phyloP scores from a whole-genome alignment of 768 basidiomycete genomes.

The Stropharia rugosoannulata region DNA sequence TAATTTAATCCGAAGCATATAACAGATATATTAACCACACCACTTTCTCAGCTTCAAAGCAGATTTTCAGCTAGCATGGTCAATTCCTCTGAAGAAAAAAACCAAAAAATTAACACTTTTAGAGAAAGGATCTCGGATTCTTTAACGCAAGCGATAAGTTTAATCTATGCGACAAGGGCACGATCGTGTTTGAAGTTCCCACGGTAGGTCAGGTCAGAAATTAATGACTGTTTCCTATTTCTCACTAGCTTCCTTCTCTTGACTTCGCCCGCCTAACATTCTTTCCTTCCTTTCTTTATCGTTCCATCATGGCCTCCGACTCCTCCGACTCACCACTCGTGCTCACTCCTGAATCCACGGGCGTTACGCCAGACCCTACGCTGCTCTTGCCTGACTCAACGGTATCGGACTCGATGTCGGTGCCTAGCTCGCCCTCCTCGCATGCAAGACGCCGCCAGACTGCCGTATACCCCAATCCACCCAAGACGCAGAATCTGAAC shows the following conservation, averaged over 20 bases:
- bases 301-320: slow-evolving; percentile 33
- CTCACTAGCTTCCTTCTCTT: neutral
- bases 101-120: too few relatives aligned
- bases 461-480: slow-evolving; percentile 77
- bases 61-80: too few relatives aligned
- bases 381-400: slow-evolving; percentile 21
- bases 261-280: neutral
- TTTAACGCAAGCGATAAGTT: too few relatives aligned
- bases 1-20: too few relatives aligned
- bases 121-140: too few relatives aligned
- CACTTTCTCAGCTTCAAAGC: too few relatives aligned
- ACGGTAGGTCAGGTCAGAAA: neutral
- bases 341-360: slow-evolving; percentile 65
- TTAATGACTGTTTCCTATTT: neutral
- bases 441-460: slow-evolving; percentile 51
- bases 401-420: slow-evolving; percentile 1
- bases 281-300: slow-evolving; percentile 3
- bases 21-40: too few relatives aligned
- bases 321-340: slow-evolving; percentile 50
- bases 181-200: neutral
- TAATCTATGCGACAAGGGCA: too few relatives aligned
- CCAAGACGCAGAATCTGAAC: slow-evolving; percentile 77
- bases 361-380: slow-evolving; percentile 20
- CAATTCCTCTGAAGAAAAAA: too few relatives aligned
- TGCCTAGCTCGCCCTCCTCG: slow-evolving; percentile 6